phyloP scores from a whole-genome alignment of 768 basidiomycete genomes.

The Leucogyrophana mollusca region DNA sequence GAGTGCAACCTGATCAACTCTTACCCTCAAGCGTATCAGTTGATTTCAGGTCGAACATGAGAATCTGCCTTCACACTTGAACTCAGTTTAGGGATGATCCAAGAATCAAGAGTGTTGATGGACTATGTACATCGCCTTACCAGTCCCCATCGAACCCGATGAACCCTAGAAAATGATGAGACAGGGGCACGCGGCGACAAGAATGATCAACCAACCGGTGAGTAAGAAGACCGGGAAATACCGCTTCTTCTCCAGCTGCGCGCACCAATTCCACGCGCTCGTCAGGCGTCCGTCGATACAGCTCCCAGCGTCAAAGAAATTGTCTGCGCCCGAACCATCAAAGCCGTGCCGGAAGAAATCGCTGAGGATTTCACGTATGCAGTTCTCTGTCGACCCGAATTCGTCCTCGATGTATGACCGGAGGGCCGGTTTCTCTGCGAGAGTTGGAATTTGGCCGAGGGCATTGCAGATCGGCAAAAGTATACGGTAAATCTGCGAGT shows the following conservation, averaged over 20 bases:
- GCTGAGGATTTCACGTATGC: slow-evolving; percentile 66
- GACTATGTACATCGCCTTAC: slow-evolving; percentile 35
- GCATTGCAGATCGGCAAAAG: slow-evolving; percentile 85
- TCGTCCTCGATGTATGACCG: slow-evolving; percentile 78
- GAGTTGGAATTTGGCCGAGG: slow-evolving; percentile 65
- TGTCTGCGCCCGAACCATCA: slow-evolving; percentile 89
- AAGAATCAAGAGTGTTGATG: no score
- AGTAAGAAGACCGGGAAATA: slow-evolving; percentile 80
- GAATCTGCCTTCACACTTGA: no score
- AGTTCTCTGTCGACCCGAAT: slow-evolving; percentile 73
- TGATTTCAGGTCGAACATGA: no score
- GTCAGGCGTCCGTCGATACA: slow-evolving; percentile 83
- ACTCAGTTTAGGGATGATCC: no score
- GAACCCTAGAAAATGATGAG: slow-evolving; percentile 50
- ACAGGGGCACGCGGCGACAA: no score
- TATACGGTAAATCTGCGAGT: slow-evolving; percentile 90
- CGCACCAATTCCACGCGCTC: slow-evolving; percentile 93
- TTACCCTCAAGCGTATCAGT: no score
- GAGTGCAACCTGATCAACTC: no score
- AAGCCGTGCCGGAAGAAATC: slow-evolving; percentile 90
- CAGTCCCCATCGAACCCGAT: slow-evolving; percentile 86
- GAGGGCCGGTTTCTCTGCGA: slow-evolving; percentile 68
- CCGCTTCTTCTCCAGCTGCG: slow-evolving; percentile 79
- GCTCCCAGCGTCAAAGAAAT: slow-evolving; percentile 86
- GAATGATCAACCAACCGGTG: slow-evolving; percentile 52